Percentiles rank a stretch among this genome's conserved stretches.
Conservation (phyloP, 345 rosid genomes). For the Barbarea vulgaris region DNA sequence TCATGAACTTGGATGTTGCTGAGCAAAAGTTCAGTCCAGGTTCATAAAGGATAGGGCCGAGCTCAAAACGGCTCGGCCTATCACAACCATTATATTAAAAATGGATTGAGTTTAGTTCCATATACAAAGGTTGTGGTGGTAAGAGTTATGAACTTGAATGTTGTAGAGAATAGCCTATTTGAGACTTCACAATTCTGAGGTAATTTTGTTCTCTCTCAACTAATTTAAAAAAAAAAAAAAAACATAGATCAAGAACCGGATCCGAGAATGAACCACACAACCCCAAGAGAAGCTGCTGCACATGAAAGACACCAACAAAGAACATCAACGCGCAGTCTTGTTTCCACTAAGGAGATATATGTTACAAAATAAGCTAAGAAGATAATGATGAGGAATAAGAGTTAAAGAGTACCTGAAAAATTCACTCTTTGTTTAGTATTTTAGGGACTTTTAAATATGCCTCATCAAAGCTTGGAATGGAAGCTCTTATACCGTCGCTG, state of each 20-base stretch:
- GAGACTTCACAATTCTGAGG: background rate
- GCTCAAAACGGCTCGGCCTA: background rate
- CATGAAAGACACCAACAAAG: slow-evolving; percentile 6
- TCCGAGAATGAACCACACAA: background rate
- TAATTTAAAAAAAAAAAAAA: background rate
- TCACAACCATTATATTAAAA: background rate
- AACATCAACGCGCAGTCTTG: background rate
- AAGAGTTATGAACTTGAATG: slow-evolving; percentile 3
- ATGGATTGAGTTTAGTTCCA: background rate
- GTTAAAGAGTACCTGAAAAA: slow-evolving; percentile 25
- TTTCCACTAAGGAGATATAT: background rate
- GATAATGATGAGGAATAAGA: slow-evolving; percentile 13
- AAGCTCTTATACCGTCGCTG: slow-evolving; percentile 62
- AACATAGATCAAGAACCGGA: background rate
- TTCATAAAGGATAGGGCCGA: background rate
- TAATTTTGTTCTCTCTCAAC: background rate
- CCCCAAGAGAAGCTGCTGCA: slow-evolving; percentile 22
- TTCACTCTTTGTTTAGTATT: slow-evolving; percentile 73
- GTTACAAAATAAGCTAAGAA: background rate
- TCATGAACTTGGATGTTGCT: background rate
- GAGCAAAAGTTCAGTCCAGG: background rate
- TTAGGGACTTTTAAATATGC: slow-evolving; percentile 51
- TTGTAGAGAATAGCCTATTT: background rate
- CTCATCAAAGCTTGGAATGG: slow-evolving; percentile 72
- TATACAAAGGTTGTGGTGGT: background rate